Percentiles rank a stretch among this genome's conserved stretches.
Evolutionary conservation across 768 basidiomycete genomes (phyloP).

Genomic region (Macrolepiota dolichaula): DNA sequence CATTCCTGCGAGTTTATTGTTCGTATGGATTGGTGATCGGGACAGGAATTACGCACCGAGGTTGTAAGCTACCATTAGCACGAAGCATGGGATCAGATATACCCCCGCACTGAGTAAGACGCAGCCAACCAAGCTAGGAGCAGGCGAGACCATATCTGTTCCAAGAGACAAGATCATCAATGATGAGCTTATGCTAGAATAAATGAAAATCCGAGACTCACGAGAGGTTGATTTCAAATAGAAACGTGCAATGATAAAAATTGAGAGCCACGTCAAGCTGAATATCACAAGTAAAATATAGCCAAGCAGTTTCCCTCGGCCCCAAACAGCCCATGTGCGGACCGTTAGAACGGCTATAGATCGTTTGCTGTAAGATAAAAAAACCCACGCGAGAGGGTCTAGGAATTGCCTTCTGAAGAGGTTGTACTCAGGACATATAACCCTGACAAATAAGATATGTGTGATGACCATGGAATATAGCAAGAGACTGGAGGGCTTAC

Average conservation of each 20-base stretch:
- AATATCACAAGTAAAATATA: neutral
- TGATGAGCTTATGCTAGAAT: too few relatives aligned
- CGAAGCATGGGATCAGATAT: neutral
- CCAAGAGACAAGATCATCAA: too few relatives aligned
- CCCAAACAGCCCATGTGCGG: neutral
- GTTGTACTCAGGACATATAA: neutral
- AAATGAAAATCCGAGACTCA: neutral
- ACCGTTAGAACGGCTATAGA: neutral
- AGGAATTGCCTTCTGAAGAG: neutral
- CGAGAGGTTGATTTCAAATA: neutral
- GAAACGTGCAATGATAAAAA: neutral
- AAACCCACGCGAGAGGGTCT: neutral
- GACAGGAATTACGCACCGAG: neutral
- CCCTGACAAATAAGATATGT: neutral
- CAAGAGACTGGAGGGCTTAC: neutral
- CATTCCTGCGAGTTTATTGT: neutral
- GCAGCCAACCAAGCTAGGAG: neutral
- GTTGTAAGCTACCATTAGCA: too few relatives aligned
- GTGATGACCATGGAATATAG: neutral
- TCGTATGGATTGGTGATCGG: neutral
- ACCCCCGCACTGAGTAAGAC: neutral
- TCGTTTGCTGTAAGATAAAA: neutral
- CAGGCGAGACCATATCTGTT: neutral
- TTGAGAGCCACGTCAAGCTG: neutral
- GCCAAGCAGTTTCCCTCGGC: neutral